Evolutionary conservation across 2,329 filamentous ascomycete species (phyloP).

Genomic region (Microsporum audouinii): DNA sequence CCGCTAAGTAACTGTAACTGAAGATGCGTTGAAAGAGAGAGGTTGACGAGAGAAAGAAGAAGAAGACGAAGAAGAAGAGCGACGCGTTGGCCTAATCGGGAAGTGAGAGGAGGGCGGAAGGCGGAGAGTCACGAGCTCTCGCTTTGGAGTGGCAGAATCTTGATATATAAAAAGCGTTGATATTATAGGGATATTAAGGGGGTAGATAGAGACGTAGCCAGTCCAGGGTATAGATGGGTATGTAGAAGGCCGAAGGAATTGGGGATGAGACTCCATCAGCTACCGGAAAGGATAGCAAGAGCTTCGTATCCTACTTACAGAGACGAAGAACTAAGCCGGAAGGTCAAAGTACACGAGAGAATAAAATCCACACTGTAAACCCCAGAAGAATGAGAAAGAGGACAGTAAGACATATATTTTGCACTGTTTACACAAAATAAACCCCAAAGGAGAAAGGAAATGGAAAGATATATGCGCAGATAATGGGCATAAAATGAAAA

Average conservation of each 20-base stretch:
- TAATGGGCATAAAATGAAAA: neutral
- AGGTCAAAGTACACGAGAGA: neutral
- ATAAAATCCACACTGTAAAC: no score
- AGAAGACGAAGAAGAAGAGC: neutral
- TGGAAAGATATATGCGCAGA: neutral
- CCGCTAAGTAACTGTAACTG: neutral
- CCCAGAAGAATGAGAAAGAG: neutral
- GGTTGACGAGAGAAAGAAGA: neutral
- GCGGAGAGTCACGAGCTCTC: neutral
- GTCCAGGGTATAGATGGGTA: neutral
- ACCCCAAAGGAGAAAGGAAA: neutral
- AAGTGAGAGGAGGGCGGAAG: slow-evolving; percentile 3
- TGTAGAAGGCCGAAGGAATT: neutral
- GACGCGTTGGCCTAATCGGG: slow-evolving; percentile 4
- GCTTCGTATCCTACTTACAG: neutral
- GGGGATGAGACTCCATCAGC: neutral
- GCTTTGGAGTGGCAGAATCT: neutral
- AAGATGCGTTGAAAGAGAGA: neutral
- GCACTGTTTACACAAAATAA: neutral
- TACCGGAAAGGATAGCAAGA: neutral
- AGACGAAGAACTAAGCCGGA: neutral
- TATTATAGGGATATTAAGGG: neutral
- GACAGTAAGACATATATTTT: neutral
- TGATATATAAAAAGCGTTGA: neutral
- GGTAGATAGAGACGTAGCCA: neutral